These are phyloP conservation scores for Brassica balearica DNA, from an alignment of 441 rosid genomes.

Conservation along the genomic window DNA sequence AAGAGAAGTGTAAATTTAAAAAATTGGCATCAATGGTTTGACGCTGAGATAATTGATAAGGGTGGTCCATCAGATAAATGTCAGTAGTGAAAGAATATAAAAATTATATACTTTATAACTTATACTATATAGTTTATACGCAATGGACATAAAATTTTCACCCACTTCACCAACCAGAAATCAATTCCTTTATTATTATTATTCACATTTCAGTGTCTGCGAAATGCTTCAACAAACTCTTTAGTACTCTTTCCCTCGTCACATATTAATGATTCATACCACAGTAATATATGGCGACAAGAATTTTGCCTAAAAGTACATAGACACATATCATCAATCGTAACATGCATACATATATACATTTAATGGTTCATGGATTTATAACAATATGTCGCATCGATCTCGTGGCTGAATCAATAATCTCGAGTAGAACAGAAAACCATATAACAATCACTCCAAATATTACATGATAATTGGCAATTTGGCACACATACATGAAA, in stretches of 20 bases:
- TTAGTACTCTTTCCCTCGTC: constrained; percentile 24
- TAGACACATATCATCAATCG: constrained; percentile 14
- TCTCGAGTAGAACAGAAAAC: constrained; percentile 20
- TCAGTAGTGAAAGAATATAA: constrained; percentile 10
- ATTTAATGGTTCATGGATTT: not conserved
- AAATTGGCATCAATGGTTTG: not conserved
- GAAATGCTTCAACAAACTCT: constrained; percentile 24
- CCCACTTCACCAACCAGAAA: constrained; percentile 45
- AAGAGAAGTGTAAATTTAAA: not conserved
- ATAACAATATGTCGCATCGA: not conserved
- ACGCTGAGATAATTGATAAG: constrained; percentile 20
- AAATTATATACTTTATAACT: not conserved
- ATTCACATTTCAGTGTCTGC: constrained; percentile 19
- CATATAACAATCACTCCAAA: constrained; percentile 29
- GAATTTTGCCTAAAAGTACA: constrained; percentile 13
- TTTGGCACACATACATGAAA: not conserved
- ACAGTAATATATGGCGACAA: constrained; percentile 12
- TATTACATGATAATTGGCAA: constrained; percentile 28
- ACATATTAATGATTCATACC: constrained; percentile 23
- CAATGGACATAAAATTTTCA: constrained; percentile 20
- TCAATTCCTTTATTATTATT: constrained; percentile 18
- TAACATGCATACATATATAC: constrained; percentile 1
- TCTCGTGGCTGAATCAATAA: not conserved
- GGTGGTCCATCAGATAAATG: constrained; percentile 33
- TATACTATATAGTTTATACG: not conserved